Percentiles rank a stretch among this genome's conserved stretches.
These are phyloP conservation scores for Corymbia citriodora DNA, from an alignment of 441 rosid genomes.

Conservation along the genomic window DNA sequence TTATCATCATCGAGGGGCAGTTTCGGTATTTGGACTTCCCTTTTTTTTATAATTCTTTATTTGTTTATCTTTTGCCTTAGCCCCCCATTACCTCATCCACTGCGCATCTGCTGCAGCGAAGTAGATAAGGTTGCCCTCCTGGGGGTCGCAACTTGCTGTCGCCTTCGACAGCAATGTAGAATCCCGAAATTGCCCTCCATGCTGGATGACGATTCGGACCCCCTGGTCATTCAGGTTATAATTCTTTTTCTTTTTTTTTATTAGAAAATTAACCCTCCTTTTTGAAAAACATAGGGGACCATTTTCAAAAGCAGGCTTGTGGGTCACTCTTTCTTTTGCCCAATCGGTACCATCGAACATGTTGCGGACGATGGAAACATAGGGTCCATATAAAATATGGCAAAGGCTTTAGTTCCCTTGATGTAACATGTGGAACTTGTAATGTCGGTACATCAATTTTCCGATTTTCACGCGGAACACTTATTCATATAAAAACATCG, in stretches of 20 bases:
- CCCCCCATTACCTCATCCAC: background rate
- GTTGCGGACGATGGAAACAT: background rate
- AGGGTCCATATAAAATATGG: background rate
- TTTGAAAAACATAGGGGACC: background rate
- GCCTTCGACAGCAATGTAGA: background rate
- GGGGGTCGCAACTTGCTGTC: no score
- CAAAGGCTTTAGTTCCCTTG: background rate
- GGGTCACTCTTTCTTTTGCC: background rate
- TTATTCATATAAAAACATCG: fast-evolving
- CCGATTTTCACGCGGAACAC: background rate
- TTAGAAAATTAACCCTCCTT: background rate
- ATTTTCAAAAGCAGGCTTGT: background rate
- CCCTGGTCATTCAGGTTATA: background rate
- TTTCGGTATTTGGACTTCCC: background rate
- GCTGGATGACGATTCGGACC: background rate
- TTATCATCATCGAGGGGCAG: background rate
- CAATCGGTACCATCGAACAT: background rate
- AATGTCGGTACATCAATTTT: background rate
- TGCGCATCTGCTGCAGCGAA: background rate
- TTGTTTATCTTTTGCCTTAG: background rate
- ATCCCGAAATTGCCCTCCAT: background rate
- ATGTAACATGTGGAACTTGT: background rate
- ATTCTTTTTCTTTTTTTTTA: no score
- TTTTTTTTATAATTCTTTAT: background rate
- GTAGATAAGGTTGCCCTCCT: background rate